A percentile compares a stretch with the other conserved stretches of the same genome.
Evolutionary conservation across 31 red algal genomes (phyloP).

Genomic region (Pterothamnion heteromorphum): DNA sequence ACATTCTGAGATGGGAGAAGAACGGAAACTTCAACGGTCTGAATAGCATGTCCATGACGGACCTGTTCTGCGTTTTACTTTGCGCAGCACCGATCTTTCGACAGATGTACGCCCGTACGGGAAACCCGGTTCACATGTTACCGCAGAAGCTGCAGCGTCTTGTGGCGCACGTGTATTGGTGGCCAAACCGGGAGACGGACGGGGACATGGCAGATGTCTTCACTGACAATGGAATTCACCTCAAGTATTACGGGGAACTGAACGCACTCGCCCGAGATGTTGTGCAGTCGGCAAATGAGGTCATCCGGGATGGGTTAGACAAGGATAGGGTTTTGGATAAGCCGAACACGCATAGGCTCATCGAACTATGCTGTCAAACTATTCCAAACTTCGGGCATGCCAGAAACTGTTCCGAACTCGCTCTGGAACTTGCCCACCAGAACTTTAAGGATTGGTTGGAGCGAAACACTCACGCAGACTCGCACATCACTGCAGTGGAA

Average conservation of each 20-base stretch:
- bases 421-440: too few species aligned
- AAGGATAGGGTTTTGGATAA: not conserved
- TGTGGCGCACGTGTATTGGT: not conserved
- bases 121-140: not conserved
- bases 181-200: not conserved
- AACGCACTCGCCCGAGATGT: not conserved
- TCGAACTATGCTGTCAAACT: not conserved
- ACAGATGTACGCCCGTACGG: not conserved
- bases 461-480: not conserved
- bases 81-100: conserved; percentile 1
- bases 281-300: not conserved
- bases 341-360: not conserved
- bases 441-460: too few species aligned
- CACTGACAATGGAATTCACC: not conserved
- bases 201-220: not conserved
- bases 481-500: not conserved
- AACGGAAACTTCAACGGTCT: conserved; percentile 22
- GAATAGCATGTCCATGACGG: not conserved
- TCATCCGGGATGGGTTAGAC: not conserved
- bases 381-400: too few species aligned
- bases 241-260: not conserved
- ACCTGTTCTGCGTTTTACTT: not conserved
- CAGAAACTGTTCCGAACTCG: too few species aligned
- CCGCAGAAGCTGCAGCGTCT: not conserved
- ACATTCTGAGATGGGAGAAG: not conserved